Percentiles rank a stretch among this genome's conserved stretches.
Conservation (phyloP, 2,329 filamentous ascomycete species). For the Pseudocercospora cruenta region DNA sequence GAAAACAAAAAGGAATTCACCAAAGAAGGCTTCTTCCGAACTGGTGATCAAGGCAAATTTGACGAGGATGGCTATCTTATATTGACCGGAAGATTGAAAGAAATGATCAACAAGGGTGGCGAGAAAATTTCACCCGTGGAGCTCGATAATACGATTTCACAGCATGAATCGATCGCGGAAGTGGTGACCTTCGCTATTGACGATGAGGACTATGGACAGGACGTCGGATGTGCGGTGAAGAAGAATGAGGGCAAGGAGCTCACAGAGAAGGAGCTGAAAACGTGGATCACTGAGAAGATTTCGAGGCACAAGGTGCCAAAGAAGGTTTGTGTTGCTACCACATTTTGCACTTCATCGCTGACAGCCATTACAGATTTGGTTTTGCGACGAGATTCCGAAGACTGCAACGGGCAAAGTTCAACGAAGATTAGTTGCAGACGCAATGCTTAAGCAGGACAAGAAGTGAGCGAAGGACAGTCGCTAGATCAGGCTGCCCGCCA, state of each 20-base stretch:
- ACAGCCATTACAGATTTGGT: neutral
- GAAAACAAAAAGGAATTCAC: constrained; percentile 77
- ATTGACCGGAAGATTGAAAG: constrained; percentile 87
- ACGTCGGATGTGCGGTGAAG: constrained; percentile 77
- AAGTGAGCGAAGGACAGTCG: neutral
- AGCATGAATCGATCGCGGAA: constrained; percentile 72
- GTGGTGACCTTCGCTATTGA: constrained; percentile 82
- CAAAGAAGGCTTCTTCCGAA: constrained; percentile 76
- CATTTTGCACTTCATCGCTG: constrained; percentile 46
- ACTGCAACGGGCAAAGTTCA: constrained; percentile 88
- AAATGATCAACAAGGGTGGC: constrained; percentile 86
- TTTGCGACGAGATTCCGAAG: constrained; percentile 16
- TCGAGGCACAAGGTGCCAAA: constrained; percentile 85
- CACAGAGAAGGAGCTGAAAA: constrained; percentile 63
- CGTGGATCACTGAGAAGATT: constrained; percentile 69
- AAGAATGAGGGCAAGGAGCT: constrained; percentile 64
- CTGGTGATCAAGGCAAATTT: constrained; percentile 80
- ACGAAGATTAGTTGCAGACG: constrained; percentile 78
- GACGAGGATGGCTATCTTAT: constrained; percentile 79
- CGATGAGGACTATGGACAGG: constrained; percentile 81
- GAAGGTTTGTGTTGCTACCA: constrained; percentile 57
- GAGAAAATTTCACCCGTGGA: constrained; percentile 90
- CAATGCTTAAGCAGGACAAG: constrained; percentile 65
- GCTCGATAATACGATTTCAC: constrained; percentile 76
- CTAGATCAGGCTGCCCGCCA: too few relatives aligned